These are phyloP conservation scores for Amaranthus hypochondriacus DNA, from an alignment of 148 eudicot species.

Conservation along the genomic window DNA sequence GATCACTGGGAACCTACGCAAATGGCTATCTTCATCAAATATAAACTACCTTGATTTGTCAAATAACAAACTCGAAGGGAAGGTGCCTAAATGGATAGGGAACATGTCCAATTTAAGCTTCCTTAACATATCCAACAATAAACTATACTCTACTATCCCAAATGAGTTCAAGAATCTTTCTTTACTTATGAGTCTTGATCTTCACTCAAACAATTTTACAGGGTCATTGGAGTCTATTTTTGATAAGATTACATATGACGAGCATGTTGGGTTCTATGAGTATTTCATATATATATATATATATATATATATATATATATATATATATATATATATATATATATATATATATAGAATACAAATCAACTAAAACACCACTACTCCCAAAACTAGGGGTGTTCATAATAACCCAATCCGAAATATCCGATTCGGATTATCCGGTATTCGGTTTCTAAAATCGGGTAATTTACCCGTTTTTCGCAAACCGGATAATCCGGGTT, in stretches of 20 bases:
- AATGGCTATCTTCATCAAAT: not conserved
- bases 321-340: too few relatives aligned
- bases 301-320: too few relatives aligned
- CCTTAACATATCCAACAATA: slow-evolving; percentile 61
- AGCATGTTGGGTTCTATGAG: slow-evolving; percentile 31
- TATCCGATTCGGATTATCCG: too few relatives aligned
- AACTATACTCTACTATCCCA: slow-evolving; percentile 42
- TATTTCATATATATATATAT: too few relatives aligned
- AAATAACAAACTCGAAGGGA: slow-evolving; percentile 49
- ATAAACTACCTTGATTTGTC: slow-evolving; percentile 44
- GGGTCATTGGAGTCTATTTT: slow-evolving; percentile 42
- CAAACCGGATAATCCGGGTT: too few relatives aligned
- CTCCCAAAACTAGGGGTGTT: too few relatives aligned
- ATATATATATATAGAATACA: too few relatives aligned
- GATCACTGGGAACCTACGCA: not conserved
- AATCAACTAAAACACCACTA: too few relatives aligned
- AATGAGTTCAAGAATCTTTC: slow-evolving; percentile 39
- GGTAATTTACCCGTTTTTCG: too few relatives aligned
- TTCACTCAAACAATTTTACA: slow-evolving; percentile 54
- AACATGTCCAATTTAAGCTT: slow-evolving; percentile 51
- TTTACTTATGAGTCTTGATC: slow-evolving; percentile 45
- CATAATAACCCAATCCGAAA: too few relatives aligned
- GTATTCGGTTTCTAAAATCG: too few relatives aligned
- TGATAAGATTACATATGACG: slow-evolving; percentile 1
- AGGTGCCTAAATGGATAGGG: slow-evolving; percentile 58